Percentiles rank a stretch among this genome's conserved stretches.
phyloP scores from a whole-genome alignment of 495 filamentous ascomycete species.

The Penicillium diatomitis region DNA sequence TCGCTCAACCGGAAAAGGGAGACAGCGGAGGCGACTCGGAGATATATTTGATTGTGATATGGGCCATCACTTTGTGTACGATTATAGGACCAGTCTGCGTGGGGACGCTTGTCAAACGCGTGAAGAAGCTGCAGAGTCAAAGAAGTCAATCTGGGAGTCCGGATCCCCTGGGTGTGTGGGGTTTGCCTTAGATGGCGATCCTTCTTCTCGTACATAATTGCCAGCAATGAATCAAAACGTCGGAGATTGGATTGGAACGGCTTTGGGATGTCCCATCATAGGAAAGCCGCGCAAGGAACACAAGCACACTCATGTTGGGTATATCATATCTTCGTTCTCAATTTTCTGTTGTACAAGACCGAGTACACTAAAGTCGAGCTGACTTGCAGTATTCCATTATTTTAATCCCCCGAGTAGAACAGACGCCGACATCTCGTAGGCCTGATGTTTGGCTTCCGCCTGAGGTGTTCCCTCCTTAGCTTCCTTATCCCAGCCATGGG shows the following conservation, averaged over 20 bases:
- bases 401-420: slow-evolving; percentile 9
- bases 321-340: no score
- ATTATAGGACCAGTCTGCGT: slow-evolving; percentile 62
- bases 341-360: neutral
- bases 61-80: slow-evolving; percentile 71
- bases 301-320: no score
- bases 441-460: slow-evolving; percentile 26
- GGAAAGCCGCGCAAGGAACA: no score
- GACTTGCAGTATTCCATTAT: neutral
- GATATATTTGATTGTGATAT: slow-evolving; percentile 58
- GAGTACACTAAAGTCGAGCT: no score
- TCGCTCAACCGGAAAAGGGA: slow-evolving; percentile 15
- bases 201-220: no score
- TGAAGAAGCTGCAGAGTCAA: slow-evolving; percentile 28
- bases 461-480: slow-evolving; percentile 16
- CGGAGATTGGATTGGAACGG: no score
- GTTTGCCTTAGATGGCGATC: slow-evolving; percentile 10
- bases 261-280: no score
- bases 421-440: slow-evolving; percentile 21
- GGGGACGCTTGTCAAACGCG: slow-evolving; percentile 47
- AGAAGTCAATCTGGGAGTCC: slow-evolving; percentile 8
- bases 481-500: slow-evolving; percentile 34
- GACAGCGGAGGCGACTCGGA: slow-evolving; percentile 21
- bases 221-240: no score
- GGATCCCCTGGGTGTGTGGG: slow-evolving; percentile 32